Base-by-base conservation (phyloP, 1,284 basidiomycete genomes). In the Puccinia hordei region DNA sequence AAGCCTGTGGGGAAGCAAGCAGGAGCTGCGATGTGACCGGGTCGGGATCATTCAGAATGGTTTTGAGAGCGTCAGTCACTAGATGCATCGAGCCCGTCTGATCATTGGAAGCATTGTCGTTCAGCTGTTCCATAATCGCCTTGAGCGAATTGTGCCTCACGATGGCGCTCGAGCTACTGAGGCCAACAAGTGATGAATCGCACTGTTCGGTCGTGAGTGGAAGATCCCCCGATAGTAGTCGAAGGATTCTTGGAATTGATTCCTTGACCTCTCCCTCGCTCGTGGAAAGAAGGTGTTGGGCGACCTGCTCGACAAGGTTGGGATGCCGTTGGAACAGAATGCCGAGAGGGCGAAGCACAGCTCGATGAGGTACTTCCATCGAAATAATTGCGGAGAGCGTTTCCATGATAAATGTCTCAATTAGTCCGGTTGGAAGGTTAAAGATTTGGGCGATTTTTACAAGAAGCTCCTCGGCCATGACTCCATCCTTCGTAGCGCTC, bases 151-250 rank as follows among this genome's bases (percentile, higher is more conserved):
- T 49, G 12, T 79, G 76, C 66, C 76, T 55, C 1, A 79, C 33
- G 12, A 72, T 59, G 17, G 76, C 76, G 35, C 76, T 79, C 12
- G 76, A 79, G 66, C 76, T 79, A 49, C 76, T 72, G 27, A 79
- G 66, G 15, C 66, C 66, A 22, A 79, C 63, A 33, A 79, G 8
- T 59, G 65, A 55, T 13, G 44, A 17, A 22, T 69, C 51, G 27
- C 51, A 59, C 57, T 68, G 49, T 10, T 46, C 65, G 22, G 66
- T 30, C 27, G 53, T 59, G 24, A 71, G 76, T 30, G 38, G 65
- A 41, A 71, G 22, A 49, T 69, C 76, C 17, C 76, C 66, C 27
- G 66, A 79, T 41, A 71, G 65, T 17, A 79, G 53, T 13, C 76
- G 65, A 24, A 79, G 53, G n/a, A 79, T 55, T 9, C 66, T 79